phyloP scores from a whole-genome alignment of 345 rosid species.

The Populus pruinosa region DNA sequence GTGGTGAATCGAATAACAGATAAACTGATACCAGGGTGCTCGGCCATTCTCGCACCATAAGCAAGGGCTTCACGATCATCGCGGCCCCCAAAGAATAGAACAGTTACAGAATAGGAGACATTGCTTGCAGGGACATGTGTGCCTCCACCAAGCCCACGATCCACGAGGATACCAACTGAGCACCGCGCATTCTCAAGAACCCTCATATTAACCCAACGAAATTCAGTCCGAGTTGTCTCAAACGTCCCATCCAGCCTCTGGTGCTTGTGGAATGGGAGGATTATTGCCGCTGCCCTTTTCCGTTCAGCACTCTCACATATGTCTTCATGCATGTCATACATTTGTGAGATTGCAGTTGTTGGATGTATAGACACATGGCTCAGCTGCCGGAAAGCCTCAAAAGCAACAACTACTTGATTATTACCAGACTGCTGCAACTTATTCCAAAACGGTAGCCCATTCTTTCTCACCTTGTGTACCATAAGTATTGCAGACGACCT shows the following conservation, averaged over 20 bases:
- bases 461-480: conserved; percentile 83
- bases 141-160: conserved; percentile 81
- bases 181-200: conserved; percentile 68
- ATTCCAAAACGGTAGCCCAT: conserved; percentile 88
- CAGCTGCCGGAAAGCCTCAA: conserved; percentile 62
- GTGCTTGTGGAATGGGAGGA: conserved; percentile 80
- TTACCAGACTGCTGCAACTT: conserved; percentile 37
- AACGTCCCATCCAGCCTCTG: conserved; percentile 59
- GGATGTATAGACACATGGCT: conserved; percentile 66
- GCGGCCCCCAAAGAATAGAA: conserved; percentile 73
- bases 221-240: conserved; percentile 55
- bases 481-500: conserved; percentile 81
- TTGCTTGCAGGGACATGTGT: conserved; percentile 67
- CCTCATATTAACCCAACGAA: conserved; percentile 50
- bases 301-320: conserved; percentile 57
- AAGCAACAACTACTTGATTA: conserved; percentile 70
- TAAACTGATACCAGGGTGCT: conserved; percentile 73
- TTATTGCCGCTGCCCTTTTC: conserved; percentile 58
- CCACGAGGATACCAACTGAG: conserved; percentile 78
- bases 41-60: conserved; percentile 69
- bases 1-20: conserved; percentile 44
- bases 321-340: conserved; percentile 66
- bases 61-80: conserved; percentile 86
- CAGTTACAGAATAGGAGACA: conserved; percentile 48
- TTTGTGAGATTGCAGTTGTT: conserved; percentile 75